Percentiles rank a stretch among this genome's conserved stretches.
Conservation (phyloP, 192 early-diverging fungal genomes). For the Chytriomyces sp. region DNA sequence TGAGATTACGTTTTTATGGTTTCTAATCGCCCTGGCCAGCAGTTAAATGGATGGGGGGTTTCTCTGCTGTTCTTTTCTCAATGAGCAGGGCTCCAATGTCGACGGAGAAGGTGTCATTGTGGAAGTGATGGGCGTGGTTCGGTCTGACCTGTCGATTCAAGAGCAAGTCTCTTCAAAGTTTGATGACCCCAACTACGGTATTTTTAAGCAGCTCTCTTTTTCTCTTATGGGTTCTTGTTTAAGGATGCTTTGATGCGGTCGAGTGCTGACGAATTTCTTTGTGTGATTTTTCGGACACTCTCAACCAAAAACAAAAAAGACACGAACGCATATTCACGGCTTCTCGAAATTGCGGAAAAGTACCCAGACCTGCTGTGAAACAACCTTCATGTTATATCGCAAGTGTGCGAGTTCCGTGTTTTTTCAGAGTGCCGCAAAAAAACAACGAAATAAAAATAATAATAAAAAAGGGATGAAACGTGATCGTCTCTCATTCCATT, state of each 20-base stretch:
- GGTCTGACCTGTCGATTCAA: not conserved
- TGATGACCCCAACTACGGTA: conserved; percentile 4
- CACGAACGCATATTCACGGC: conserved; percentile 1
- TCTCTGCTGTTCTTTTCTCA: not conserved
- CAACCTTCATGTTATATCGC: not conserved
- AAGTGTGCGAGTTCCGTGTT: not conserved
- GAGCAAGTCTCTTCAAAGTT: conserved; percentile 20
- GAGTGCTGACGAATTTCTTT: not conserved
- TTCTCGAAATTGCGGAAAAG: conserved; percentile 24
- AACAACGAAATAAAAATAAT: not conserved
- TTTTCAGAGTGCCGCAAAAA: no score
- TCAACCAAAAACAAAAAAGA: conserved; percentile 2
- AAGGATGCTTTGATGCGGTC: not conserved
- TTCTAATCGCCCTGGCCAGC: no score
- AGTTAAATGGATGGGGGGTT: no score
- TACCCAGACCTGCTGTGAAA: conserved; percentile 21
- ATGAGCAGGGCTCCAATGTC: conserved; percentile 20
- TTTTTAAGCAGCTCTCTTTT: not conserved
- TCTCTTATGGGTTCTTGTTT: not conserved
- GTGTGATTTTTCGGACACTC: no score
- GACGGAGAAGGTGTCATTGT: conserved; percentile 7
- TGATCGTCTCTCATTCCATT: not conserved
- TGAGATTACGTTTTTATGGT: not conserved
- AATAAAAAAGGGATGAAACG: not conserved
- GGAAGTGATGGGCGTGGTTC: conserved; percentile 19